Evolutionary conservation across 164 flowering plant genomes (phyloP).

Genomic region (Stephania yunnanensis): DNA sequence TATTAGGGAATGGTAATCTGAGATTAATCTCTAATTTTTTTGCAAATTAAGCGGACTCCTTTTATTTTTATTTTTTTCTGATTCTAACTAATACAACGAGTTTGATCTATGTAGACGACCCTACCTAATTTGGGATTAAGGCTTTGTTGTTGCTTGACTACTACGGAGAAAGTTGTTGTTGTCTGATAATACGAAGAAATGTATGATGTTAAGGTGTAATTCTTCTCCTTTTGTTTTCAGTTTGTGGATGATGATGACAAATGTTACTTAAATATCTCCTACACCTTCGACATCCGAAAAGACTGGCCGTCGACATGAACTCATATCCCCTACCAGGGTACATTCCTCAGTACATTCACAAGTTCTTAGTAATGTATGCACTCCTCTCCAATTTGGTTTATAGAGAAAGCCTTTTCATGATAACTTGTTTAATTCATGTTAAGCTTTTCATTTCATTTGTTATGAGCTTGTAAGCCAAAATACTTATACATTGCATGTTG

Average conservation of each 20-base stretch:
- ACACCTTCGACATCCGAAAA: slow-evolving; percentile 36
- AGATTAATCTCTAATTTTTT: neutral
- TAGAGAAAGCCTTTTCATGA: slow-evolving; percentile 4
- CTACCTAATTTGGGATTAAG: no score
- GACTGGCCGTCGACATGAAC: slow-evolving; percentile 27
- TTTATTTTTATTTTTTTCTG: neutral
- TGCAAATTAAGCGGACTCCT: neutral
- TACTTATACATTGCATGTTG: neutral
- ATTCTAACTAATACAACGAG: neutral
- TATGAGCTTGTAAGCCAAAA: slow-evolving; percentile 9
- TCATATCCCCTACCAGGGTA: neutral
- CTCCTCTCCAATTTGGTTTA: slow-evolving; percentile 2
- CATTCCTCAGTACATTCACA: neutral
- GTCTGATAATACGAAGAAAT: no score
- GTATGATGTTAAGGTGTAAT: neutral
- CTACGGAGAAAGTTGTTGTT: no score
- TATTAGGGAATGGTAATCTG: neutral
- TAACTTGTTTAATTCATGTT: slow-evolving; percentile 1
- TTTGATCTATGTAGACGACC: neutral
- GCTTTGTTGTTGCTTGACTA: no score
- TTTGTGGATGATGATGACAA: slow-evolving; percentile 38
- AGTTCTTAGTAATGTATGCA: neutral
- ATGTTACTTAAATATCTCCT: slow-evolving; percentile 35
- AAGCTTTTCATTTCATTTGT: slow-evolving; percentile 13
- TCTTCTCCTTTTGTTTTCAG: slow-evolving; percentile 17